Conservation (phyloP, 2,329 filamentous ascomycete genomes). For the Rhytidhysteron rufulum region DNA sequence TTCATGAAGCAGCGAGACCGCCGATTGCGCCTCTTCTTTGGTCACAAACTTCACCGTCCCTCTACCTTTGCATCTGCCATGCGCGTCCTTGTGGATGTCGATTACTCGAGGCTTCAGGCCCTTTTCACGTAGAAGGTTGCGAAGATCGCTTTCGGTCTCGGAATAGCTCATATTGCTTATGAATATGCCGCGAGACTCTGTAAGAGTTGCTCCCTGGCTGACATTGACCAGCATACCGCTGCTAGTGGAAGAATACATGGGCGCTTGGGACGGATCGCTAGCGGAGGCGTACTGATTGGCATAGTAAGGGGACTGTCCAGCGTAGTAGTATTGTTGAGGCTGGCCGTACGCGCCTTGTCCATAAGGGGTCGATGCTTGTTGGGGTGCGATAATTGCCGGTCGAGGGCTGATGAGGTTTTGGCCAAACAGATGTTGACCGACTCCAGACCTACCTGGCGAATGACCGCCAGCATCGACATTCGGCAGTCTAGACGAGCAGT, state of each 20-base stretch:
- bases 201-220: constrained; percentile 30
- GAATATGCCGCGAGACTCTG: constrained; percentile 36
- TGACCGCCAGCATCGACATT: neutral
- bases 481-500: neutral
- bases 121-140: constrained; percentile 20
- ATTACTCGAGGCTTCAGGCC: constrained; percentile 19
- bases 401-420: neutral
- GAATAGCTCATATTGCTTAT: constrained; percentile 29
- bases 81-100: constrained; percentile 22
- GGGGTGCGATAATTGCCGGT: too few relatives aligned
- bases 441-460: neutral
- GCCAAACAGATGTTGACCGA: neutral
- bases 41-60: constrained; percentile 30
- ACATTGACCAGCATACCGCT: constrained; percentile 35
- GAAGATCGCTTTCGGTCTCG: constrained; percentile 21
- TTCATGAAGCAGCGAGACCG: constrained; percentile 23
- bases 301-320: constrained; percentile 17
- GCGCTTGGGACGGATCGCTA: constrained; percentile 1
- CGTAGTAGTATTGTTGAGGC: constrained; percentile 13
- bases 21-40: constrained; percentile 26
- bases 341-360: too few relatives aligned
- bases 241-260: constrained; percentile 26
- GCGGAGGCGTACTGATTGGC: constrained; percentile 7
- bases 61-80: constrained; percentile 26
- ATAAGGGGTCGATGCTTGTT: too few relatives aligned